These are phyloP conservation scores for Kewa caespitosa DNA, from an alignment of 179 eudicot species.

Conservation along the genomic window DNA sequence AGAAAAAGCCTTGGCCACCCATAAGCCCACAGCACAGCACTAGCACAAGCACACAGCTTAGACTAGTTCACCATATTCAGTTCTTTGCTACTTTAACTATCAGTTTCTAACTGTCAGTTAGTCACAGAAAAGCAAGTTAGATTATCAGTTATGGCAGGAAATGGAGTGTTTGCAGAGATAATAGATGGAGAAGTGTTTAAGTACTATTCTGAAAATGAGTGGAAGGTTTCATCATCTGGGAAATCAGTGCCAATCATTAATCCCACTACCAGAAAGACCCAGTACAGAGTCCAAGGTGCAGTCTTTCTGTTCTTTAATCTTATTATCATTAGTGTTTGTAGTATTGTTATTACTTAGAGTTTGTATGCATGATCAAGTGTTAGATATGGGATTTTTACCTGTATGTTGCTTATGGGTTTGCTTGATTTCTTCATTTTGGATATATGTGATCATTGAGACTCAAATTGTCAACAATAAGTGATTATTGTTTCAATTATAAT, in stretches of 20 bases:
- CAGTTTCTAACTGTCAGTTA: not conserved
- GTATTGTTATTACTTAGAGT: not conserved
- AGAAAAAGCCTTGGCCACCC: slow-evolving; percentile 16
- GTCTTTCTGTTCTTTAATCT: not conserved
- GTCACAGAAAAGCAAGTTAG: not conserved
- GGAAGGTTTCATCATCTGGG: slow-evolving; percentile 80
- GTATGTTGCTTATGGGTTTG: slow-evolving; percentile 8
- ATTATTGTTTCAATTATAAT: no score
- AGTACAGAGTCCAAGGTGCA: slow-evolving; percentile 83
- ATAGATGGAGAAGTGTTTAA: slow-evolving; percentile 82
- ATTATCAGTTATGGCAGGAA: slow-evolving; percentile 59
- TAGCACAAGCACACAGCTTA: slow-evolving; percentile 5
- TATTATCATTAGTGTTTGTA: not conserved
- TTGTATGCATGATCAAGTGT: slow-evolving; percentile 9
- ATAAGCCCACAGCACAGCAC: slow-evolving; percentile 10
- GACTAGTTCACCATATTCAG: not conserved
- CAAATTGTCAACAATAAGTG: no score
- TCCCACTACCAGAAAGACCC: slow-evolving; percentile 75
- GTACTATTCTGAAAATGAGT: slow-evolving; percentile 85
- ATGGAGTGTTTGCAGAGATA: slow-evolving; percentile 69
- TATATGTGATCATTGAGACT: no score
- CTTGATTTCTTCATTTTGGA: not conserved
- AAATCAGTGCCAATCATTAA: slow-evolving; percentile 79
- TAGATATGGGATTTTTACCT: not conserved
- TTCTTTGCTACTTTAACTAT: not conserved